These are phyloP conservation scores for Phytophthora aleatoria DNA, from an alignment of 352 stramenopile species.

Conservation along the genomic window DNA sequence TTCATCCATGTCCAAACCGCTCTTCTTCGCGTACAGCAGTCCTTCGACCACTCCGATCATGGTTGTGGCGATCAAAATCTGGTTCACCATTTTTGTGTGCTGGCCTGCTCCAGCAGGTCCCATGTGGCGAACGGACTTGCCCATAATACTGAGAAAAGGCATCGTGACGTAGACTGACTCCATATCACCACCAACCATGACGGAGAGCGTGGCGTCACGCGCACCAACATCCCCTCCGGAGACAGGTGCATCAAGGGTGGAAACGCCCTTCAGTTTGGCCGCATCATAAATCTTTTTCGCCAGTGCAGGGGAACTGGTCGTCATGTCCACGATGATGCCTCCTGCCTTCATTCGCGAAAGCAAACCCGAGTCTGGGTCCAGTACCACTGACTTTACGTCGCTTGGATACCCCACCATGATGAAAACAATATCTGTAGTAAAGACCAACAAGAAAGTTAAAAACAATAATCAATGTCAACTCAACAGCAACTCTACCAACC, in stretches of 20 bases:
- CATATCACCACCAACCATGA: slow-evolving; percentile 92
- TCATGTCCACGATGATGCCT: slow-evolving; percentile 92
- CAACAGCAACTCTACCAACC: slow-evolving; percentile 35
- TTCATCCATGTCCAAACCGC: slow-evolving; percentile 88
- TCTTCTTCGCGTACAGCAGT: slow-evolving; percentile 88
- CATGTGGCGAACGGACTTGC: slow-evolving; percentile 91
- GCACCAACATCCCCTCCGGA: slow-evolving; percentile 90
- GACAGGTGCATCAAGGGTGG: slow-evolving; percentile 82
- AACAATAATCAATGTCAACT: not conserved
- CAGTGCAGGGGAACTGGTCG: slow-evolving; percentile 87
- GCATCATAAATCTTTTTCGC: slow-evolving; percentile 87
- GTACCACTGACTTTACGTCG: slow-evolving; percentile 81
- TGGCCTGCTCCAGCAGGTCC: slow-evolving; percentile 80
- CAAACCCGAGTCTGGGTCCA: slow-evolving; percentile 66
- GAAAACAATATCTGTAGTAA: slow-evolving; percentile 85
- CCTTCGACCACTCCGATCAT: slow-evolving; percentile 91
- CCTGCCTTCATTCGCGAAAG: slow-evolving; percentile 77
- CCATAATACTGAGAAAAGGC: slow-evolving; percentile 89
- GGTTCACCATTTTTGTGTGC: slow-evolving; percentile 94
- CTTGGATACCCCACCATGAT: slow-evolving; percentile 89
- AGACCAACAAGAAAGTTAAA: not conserved
- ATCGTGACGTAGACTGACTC: slow-evolving; percentile 80
- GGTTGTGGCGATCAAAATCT: slow-evolving; percentile 88
- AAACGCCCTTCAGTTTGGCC: slow-evolving; percentile 74
- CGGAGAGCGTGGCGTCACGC: slow-evolving; percentile 83